Evolutionary conservation across 257 asterid genomes (phyloP), one percentile per base, ranked within the genome.

Genomic region (Solanum etuberosum): DNA sequence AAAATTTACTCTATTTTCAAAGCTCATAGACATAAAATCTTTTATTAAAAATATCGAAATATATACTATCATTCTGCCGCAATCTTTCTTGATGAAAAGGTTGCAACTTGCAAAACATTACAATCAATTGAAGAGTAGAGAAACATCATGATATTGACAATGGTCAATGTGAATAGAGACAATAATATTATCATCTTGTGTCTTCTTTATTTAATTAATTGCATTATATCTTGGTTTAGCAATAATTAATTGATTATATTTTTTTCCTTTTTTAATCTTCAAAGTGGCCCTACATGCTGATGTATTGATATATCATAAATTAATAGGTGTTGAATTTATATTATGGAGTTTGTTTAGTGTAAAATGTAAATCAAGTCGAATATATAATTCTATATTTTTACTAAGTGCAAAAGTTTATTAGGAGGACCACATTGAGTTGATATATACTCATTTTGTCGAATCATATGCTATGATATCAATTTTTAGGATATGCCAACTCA

Each of bases 1-100:
- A 46, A 46, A 0, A 51, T 2, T 20, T 18, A 23, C 0, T 59
- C 9, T 0, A 59, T 61, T 61, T 61, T 61, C 7, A 25, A 65
- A 25, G 2, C 1, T 65, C 18, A 11, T 25, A 25, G 1, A 0
- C 1, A 25, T 0, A 0, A 65, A 4, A 25, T 51, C 2, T 51
- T 2, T 5, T 1, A 1, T 51, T 51, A 65, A 65, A 1, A 61
- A 9, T 59, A 23, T 59, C 1, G 0, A 12, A 12, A 13, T 27
- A 12, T 0, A 7, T 13, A 12, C 2, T 13, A 67, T 13, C 10
- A 67, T 5, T 67, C 9, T 10, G 6, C 4, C 35, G 1, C 2
- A 65, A 65, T 23, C 15, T 23, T 21, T 9, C 2, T 0, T 5
- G 5, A 14, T 0, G 74, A 29, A 67, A 15, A 15, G 23, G 12